phyloP scores from a whole-genome alignment of 2,329 filamentous ascomycete genomes.

The Pseudogymnoascus destructans region DNA sequence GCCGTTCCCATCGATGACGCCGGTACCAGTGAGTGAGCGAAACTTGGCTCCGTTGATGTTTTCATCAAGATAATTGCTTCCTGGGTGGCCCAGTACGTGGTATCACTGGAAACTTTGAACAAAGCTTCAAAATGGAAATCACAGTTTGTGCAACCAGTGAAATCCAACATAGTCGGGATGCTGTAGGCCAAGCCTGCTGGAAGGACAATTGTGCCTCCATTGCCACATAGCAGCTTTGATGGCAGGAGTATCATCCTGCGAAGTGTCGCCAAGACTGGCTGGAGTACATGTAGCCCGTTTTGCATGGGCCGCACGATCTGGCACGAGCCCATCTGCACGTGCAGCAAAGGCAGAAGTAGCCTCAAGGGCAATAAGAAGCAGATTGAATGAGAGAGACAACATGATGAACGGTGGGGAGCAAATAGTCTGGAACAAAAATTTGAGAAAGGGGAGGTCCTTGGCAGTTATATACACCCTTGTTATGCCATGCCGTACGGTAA shows the following conservation, averaged over 20 bases:
- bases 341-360: not conserved
- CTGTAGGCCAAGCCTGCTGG: constrained; percentile 31
- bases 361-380: not conserved
- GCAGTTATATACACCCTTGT: not conserved
- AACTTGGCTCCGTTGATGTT: constrained; percentile 29
- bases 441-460: not conserved
- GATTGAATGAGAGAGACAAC: not conserved
- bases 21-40: constrained; percentile 29
- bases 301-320: constrained; percentile 9
- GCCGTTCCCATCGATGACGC: constrained; percentile 35
- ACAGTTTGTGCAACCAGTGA: constrained; percentile 32
- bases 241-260: constrained; percentile 32
- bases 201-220: constrained; percentile 33
- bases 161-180: constrained; percentile 31
- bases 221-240: constrained; percentile 31
- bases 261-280: constrained; percentile 14
- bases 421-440: not conserved
- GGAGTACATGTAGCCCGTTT: constrained; percentile 19
- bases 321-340: not conserved
- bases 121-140: constrained; percentile 34
- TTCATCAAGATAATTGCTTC: constrained; percentile 30
- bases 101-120: constrained; percentile 29
- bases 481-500: not conserved
- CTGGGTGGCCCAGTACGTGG: constrained; percentile 31
- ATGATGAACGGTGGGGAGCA: not conserved